Percentiles rank a stretch among this genome's conserved stretches.
These are phyloP conservation scores for Dactylellina haptotyla DNA, from an alignment of 2,329 filamentous ascomycete species.

Conservation along the genomic window DNA sequence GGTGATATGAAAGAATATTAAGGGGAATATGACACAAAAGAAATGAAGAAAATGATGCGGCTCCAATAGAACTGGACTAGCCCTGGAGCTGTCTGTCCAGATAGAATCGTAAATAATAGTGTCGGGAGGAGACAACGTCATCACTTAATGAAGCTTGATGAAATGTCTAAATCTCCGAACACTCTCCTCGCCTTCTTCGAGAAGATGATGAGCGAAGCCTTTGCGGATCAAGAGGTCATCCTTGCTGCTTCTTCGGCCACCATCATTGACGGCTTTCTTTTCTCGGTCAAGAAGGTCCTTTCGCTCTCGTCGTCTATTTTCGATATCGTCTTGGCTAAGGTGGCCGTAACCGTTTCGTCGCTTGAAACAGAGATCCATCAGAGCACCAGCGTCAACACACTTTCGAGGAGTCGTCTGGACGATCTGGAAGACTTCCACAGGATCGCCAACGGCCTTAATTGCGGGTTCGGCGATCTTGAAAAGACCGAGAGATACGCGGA, in stretches of 20 bases:
- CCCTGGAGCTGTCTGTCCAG: too few relatives aligned
- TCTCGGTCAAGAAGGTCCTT: slow-evolving; percentile 63
- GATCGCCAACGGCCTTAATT: slow-evolving; percentile 81
- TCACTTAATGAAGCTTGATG: too few relatives aligned
- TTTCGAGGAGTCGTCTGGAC: slow-evolving; percentile 86
- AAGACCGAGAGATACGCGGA: slow-evolving; percentile 87
- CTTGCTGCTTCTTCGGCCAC: slow-evolving; percentile 52
- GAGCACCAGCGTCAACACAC: slow-evolving; percentile 80
- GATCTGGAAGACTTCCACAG: slow-evolving; percentile 95
- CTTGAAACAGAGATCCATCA: slow-evolving; percentile 85
- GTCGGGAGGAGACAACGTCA: too few relatives aligned
- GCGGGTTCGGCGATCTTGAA: slow-evolving; percentile 88
- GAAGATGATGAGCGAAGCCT: slow-evolving; percentile 55
- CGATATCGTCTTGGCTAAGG: slow-evolving; percentile 82
- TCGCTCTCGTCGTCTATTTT: slow-evolving; percentile 77
- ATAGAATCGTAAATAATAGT: neutral
- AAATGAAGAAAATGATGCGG: slow-evolving; percentile 22
- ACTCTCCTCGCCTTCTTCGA: slow-evolving; percentile 51
- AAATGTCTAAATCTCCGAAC: slow-evolving; percentile 50
- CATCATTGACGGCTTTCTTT: slow-evolving; percentile 47
- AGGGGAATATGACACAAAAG: slow-evolving; percentile 31
- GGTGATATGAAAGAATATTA: slow-evolving; percentile 48
- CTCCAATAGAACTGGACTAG: neutral
- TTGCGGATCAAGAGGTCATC: slow-evolving; percentile 57
- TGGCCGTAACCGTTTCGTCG: slow-evolving; percentile 82